Evolutionary conservation across 2,329 filamentous ascomycete species (phyloP).

Genomic region (Exserohilum turcica): DNA sequence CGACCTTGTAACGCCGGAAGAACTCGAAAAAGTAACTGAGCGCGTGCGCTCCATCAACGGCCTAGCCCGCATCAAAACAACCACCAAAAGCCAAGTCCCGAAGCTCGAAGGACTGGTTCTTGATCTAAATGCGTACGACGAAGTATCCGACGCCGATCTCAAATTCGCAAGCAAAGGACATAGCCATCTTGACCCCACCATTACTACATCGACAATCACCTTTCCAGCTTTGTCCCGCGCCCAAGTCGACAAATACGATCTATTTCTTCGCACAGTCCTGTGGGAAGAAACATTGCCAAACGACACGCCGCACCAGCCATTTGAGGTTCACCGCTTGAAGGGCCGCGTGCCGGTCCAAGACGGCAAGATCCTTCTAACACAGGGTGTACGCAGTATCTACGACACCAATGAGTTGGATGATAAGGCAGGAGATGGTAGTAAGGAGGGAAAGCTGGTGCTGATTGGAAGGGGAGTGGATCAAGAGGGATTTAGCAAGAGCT

Average conservation of each 20-base stretch:
- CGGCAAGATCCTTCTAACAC: slow-evolving; percentile 75
- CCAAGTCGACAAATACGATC: slow-evolving; percentile 70
- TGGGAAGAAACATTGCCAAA: slow-evolving; percentile 75
- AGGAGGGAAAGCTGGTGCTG: slow-evolving; percentile 39
- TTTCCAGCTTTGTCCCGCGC: slow-evolving; percentile 63
- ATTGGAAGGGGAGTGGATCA: slow-evolving; percentile 41
- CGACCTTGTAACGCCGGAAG: slow-evolving; percentile 74
- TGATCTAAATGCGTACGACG: slow-evolving; percentile 91
- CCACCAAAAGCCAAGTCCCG: slow-evolving; percentile 78
- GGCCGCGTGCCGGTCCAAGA: slow-evolving; percentile 71
- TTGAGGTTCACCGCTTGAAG: slow-evolving; percentile 89
- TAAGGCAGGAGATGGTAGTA: not conserved
- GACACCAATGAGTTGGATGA: slow-evolving; percentile 72
- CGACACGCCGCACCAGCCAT: slow-evolving; percentile 42
- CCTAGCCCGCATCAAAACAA: slow-evolving; percentile 81
- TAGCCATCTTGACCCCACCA: slow-evolving; percentile 87
- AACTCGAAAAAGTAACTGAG: slow-evolving; percentile 71
- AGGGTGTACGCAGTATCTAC: slow-evolving; percentile 92
- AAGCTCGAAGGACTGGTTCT: slow-evolving; percentile 83
- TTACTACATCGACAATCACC: slow-evolving; percentile 78
- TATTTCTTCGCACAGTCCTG: slow-evolving; percentile 80
- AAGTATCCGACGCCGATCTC: slow-evolving; percentile 67
- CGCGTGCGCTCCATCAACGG: slow-evolving; percentile 87
- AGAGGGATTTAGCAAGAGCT: slow-evolving; percentile 16
- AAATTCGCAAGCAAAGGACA: slow-evolving; percentile 78